phyloP scores from a whole-genome alignment of 176 grass and related monocot genomes.

The Panicum miliaceum region DNA sequence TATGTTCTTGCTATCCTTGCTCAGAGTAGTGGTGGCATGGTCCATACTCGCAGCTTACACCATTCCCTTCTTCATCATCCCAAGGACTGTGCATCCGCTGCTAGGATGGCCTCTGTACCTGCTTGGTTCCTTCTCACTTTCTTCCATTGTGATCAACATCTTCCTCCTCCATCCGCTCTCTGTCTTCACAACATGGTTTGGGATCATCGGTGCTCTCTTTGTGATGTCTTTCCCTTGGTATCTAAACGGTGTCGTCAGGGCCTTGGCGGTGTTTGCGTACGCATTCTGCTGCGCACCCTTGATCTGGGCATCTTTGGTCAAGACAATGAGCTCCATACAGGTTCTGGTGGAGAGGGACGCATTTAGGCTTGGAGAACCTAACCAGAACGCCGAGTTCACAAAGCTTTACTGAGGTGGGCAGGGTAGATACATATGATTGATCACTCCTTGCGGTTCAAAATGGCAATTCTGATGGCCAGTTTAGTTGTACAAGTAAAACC shows the following conservation, averaged over 20 bases:
- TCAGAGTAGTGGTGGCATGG: slow-evolving; percentile 65
- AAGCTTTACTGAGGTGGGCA: slow-evolving; percentile 77
- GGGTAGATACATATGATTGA: slow-evolving; percentile 26
- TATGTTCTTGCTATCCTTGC: slow-evolving; percentile 55
- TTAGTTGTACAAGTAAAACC: slow-evolving; percentile 60
- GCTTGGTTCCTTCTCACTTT: slow-evolving; percentile 67
- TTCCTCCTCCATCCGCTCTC: slow-evolving; percentile 67
- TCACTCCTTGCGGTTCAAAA: background rate
- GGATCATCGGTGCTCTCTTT: slow-evolving; percentile 63
- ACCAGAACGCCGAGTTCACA: slow-evolving; percentile 61
- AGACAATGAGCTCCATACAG: slow-evolving; percentile 66
- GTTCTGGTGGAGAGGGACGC: slow-evolving; percentile 73
- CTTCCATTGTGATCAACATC: slow-evolving; percentile 70
- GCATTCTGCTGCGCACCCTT: slow-evolving; percentile 76
- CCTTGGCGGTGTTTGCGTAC: slow-evolving; percentile 64
- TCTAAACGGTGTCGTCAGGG: slow-evolving; percentile 70
- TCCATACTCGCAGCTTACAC: slow-evolving; percentile 78
- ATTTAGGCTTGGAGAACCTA: slow-evolving; percentile 75
- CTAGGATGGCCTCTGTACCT: slow-evolving; percentile 87
- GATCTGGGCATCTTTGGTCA: slow-evolving; percentile 71
- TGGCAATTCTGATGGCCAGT: slow-evolving; percentile 49
- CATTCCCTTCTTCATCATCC: slow-evolving; percentile 84
- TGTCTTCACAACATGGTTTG: slow-evolving; percentile 67
- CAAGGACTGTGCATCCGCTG: slow-evolving; percentile 80
- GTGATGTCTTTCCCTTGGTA: slow-evolving; percentile 94